Percentiles rank a stretch among this genome's conserved stretches.
These are phyloP conservation scores for Dothideomycetes sp. DNA, from an alignment of 2,329 filamentous ascomycete genomes.

Conservation along the genomic window DNA sequence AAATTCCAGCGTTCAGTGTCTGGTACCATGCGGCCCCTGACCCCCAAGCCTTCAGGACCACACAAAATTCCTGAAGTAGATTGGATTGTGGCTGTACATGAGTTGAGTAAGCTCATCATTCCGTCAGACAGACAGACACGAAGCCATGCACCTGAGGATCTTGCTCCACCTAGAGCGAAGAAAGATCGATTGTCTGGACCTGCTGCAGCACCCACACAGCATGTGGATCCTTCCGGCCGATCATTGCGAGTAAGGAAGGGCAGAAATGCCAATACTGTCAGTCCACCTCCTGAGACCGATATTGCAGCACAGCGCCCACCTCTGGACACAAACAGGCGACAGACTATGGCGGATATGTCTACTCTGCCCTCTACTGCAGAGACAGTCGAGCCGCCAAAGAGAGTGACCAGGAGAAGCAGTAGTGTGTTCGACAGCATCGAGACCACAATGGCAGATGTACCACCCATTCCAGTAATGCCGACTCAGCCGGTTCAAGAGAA, in stretches of 20 bases:
- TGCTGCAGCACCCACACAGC: constrained; percentile 36
- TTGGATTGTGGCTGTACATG: constrained; percentile 76
- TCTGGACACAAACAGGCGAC: constrained; percentile 10
- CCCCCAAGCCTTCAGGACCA: constrained; percentile 38
- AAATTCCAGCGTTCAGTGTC: constrained; percentile 58
- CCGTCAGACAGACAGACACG: constrained; percentile 64
- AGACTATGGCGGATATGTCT: constrained; percentile 15
- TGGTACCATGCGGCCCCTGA: constrained; percentile 37
- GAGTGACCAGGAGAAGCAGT: constrained; percentile 9
- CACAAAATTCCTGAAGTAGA: constrained; percentile 72
- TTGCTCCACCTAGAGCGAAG: constrained; percentile 51
- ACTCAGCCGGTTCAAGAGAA: neutral
- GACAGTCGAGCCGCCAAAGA: neutral
- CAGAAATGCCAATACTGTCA: constrained; percentile 38
- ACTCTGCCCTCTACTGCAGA: neutral
- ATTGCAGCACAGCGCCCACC: neutral
- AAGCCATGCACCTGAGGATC: constrained; percentile 69
- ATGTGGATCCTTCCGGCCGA: constrained; percentile 47
- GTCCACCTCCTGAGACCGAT: constrained; percentile 9
- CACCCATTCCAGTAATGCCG: constrained; percentile 20
- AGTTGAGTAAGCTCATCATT: constrained; percentile 73
- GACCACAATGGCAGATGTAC: neutral
- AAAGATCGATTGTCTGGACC: constrained; percentile 51
- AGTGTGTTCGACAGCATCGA: neutral
- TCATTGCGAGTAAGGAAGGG: constrained; percentile 63